phyloP scores from a whole-genome alignment of 139 green algal species.

The Ulvella scutata region DNA sequence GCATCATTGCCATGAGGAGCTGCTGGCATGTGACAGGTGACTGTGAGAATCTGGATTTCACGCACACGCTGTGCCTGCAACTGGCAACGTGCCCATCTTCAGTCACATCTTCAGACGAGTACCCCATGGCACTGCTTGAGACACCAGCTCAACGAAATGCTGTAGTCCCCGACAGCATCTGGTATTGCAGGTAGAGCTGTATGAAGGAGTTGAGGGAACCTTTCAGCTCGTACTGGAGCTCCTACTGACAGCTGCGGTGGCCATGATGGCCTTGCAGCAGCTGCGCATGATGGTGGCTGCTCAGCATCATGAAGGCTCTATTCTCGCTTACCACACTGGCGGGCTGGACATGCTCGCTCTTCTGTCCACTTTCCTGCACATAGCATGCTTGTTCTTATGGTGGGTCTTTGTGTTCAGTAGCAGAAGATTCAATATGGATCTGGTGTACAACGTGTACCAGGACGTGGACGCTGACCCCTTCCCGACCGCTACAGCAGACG shows the following conservation, averaged over 20 bases:
- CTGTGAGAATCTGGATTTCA: no score
- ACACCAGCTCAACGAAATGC: no score
- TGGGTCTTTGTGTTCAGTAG: constrained; percentile 22
- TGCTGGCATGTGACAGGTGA: no score
- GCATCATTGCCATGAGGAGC: no score
- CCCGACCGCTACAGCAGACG: constrained; percentile 32
- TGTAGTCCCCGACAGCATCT: no score
- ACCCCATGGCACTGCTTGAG: no score
- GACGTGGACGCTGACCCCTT: constrained; percentile 31
- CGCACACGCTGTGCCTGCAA: no score
- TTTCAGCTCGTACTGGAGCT: neutral
- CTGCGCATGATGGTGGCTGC: neutral
- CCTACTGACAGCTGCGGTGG: neutral
- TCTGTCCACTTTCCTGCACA: constrained; percentile 43
- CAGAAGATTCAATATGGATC: constrained; percentile 30
- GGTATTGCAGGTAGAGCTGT: neutral
- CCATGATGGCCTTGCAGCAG: neutral
- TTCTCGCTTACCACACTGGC: neutral
- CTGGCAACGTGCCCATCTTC: no score
- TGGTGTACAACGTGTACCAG: constrained; percentile 44
- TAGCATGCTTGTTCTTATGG: constrained; percentile 40
- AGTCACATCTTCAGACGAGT: no score
- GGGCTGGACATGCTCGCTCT: constrained; percentile 24
- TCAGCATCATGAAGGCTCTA: neutral
- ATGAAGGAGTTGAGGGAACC: neutral